phyloP scores from a whole-genome alignment of 2,329 filamentous ascomycete genomes.

The Scedosporium apiospermum region DNA sequence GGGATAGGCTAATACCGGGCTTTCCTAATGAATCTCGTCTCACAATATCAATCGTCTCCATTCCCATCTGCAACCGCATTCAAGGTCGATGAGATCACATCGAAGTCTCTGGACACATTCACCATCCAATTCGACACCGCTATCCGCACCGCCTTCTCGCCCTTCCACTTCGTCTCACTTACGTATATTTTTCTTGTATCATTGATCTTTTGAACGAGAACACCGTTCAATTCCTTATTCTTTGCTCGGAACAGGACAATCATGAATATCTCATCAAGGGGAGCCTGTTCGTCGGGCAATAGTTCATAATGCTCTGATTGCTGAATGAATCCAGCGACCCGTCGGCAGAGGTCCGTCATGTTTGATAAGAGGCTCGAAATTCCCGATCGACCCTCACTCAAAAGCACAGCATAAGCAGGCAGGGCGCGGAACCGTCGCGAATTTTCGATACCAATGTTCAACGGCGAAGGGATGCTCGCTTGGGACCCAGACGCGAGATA shows the following conservation, averaged over 20 bases:
- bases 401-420: slow-evolving; percentile 75
- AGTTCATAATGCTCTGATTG: slow-evolving; percentile 55
- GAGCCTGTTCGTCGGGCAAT: slow-evolving; percentile 42
- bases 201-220: slow-evolving; percentile 66
- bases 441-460: slow-evolving; percentile 85
- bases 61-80: slow-evolving; percentile 28
- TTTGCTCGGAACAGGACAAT: slow-evolving; percentile 70
- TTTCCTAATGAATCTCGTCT: no score
- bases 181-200: slow-evolving; percentile 67
- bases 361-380: slow-evolving; percentile 59
- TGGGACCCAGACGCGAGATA: slow-evolving; percentile 50
- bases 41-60: no score
- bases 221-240: slow-evolving; percentile 49
- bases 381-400: slow-evolving; percentile 63
- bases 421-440: slow-evolving; percentile 83
- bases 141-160: slow-evolving; percentile 65
- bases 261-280: slow-evolving; percentile 45
- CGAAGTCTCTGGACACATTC: slow-evolving; percentile 56
- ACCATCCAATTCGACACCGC: slow-evolving; percentile 82
- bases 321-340: slow-evolving; percentile 54
- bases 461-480: slow-evolving; percentile 58
- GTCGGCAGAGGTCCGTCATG: slow-evolving; percentile 63
- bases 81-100: slow-evolving; percentile 56
- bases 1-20: no score
- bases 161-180: slow-evolving; percentile 71